Base-by-base conservation (phyloP, 1,139 yeast genomes). In the Eremothecium sinecaudum region DNA sequence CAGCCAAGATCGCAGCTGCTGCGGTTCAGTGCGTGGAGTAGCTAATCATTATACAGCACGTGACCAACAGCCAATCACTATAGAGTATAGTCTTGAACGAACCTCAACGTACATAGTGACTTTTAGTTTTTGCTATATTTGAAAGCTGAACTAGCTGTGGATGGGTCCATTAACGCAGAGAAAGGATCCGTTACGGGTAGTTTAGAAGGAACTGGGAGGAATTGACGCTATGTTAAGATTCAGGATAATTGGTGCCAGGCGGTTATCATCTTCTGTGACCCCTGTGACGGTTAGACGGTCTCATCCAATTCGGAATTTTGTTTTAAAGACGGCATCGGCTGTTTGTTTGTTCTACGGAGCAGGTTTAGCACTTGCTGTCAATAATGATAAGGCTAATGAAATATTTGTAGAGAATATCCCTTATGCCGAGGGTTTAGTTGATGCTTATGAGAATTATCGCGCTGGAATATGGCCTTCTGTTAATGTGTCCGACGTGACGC, bases 341-440 rank as follows among this genome's bases (percentile, higher is more conserved):
- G 50, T 68, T 3, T 44, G 62, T 4, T 45, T 56, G 2, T 48
- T 66, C 18, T 69, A 69, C 40, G 65, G 62, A 28, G 64, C 61
- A 24, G 74, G 72, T 36, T 59, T 67, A 6, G 63, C 63, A 4
- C 50, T 64, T 24, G 60, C 73, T 7, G 53, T 64, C 18, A 58
- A 64, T 37, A 62, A 61, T 44, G 68, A 64, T 30, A 59, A 65
- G 12, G 59, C 67, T 39, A 67, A 64, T 32, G 71, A 69, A 39
- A 43, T 64, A 24, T 76, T 74, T 55, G 63, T 73, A 17, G 76
- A 74, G 40, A 70, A 69, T 39, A 69, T 77, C 26, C 87, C 87
- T 15, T 64, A 67, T 33, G 79, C 75, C 23, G 78, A 74, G 45
- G 56, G 59, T 18, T 56, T 71, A 17, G 65, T 76, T 17, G 70